phyloP scores from a whole-genome alignment of 1,139 yeast genomes.

The Sugiyamaella novakii region DNA sequence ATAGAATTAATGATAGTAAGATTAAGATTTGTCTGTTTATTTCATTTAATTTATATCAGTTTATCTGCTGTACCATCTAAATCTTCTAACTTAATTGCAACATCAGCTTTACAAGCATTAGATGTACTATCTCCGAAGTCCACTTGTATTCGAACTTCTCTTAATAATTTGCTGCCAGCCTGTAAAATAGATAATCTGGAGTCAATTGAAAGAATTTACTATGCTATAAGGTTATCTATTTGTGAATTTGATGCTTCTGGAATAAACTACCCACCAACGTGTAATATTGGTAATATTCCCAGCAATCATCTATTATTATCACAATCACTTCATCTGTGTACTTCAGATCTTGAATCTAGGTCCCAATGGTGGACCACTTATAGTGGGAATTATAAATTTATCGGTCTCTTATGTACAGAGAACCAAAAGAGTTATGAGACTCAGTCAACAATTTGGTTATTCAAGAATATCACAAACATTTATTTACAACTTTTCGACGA shows the following conservation, averaged over 20 bases:
- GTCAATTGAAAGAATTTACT: conserved; percentile 30
- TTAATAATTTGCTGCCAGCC: conserved; percentile 8
- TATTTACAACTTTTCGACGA: conserved; percentile 17
- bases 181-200: conserved; percentile 6
- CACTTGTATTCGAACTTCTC: conserved; percentile 3
- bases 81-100: too few relatives aligned
- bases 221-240: conserved; percentile 37
- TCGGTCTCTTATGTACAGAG: conserved; percentile 38
- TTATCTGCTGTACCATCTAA: too few relatives aligned
- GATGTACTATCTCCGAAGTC: conserved; percentile 9
- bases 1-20: too few relatives aligned
- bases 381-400: conserved; percentile 41
- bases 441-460: conserved; percentile 24
- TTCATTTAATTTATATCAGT: too few relatives aligned
- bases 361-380: conserved; percentile 48
- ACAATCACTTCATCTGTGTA: conserved; percentile 28
- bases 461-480: conserved; percentile 25
- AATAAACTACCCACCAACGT: conserved; percentile 33
- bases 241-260: conserved; percentile 42
- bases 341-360: conserved; percentile 34
- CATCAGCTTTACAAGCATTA: conserved; percentile 8
- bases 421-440: conserved; percentile 24
- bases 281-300: not conserved
- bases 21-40: too few relatives aligned
- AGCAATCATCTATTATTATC: not conserved